Conservation (phyloP, 331 rosid species). For the Telfairia occidentalis region DNA sequence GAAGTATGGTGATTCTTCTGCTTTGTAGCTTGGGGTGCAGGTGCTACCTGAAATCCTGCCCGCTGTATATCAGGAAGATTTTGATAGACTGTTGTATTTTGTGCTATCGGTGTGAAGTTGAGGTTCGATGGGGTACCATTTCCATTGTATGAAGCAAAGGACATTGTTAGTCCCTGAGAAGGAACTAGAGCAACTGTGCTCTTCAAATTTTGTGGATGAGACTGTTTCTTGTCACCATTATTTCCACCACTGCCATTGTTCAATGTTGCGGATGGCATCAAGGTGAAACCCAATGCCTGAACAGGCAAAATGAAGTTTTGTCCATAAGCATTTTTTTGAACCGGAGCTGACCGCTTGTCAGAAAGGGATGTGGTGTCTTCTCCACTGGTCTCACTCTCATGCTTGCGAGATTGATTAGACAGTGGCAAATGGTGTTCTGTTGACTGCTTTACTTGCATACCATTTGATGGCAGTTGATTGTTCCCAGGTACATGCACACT, state of each 20-base stretch:
- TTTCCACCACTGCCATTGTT: constrained; percentile 29
- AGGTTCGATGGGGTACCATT: constrained; percentile 37
- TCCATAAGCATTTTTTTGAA: constrained; percentile 31
- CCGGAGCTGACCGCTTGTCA: constrained; percentile 21
- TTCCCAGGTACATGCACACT: constrained; percentile 30
- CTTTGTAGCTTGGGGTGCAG: constrained; percentile 27
- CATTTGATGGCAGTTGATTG: constrained; percentile 26
- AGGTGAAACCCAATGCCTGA: constrained; percentile 45
- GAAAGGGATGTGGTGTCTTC: constrained; percentile 32
- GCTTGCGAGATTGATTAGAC: constrained; percentile 28
- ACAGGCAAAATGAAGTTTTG: constrained; percentile 44
- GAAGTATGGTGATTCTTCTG: constrained; percentile 32
- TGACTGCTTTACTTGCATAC: constrained; percentile 31
- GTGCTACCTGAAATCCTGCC: constrained; percentile 37
- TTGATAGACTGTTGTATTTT: constrained; percentile 39
- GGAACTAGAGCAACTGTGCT: constrained; percentile 37
- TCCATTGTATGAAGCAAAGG: constrained; percentile 38
- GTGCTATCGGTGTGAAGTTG: constrained; percentile 47
- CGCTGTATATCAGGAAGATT: constrained; percentile 37
- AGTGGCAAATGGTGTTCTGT: constrained; percentile 29
- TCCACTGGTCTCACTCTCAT: constrained; percentile 24
- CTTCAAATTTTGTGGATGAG: constrained; percentile 30
- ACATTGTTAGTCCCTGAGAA: constrained; percentile 52
- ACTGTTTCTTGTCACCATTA: constrained; percentile 32
- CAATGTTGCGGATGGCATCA: constrained; percentile 37